Conservation (phyloP, 2,329 filamentous ascomycete genomes). For the Penicillium brevicompactum region DNA sequence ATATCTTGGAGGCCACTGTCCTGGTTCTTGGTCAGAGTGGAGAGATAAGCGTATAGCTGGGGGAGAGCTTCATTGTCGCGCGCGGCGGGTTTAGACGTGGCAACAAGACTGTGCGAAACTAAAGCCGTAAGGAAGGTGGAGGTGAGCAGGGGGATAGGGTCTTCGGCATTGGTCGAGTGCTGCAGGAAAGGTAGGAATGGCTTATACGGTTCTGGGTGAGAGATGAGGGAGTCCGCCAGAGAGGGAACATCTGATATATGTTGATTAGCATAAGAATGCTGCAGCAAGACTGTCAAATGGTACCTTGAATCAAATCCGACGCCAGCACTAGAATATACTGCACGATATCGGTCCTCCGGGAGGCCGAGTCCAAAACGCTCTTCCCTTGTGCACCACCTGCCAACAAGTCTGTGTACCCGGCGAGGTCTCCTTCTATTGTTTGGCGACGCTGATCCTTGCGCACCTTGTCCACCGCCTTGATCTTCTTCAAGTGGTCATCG, state of each 20-base stretch:
- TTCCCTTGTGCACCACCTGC: conserved; percentile 67
- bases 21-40: conserved; percentile 77
- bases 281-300: neutral
- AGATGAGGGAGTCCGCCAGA: conserved; percentile 74
- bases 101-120: conserved; percentile 65
- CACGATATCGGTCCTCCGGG: conserved; percentile 84
- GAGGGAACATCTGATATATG: conserved; percentile 70
- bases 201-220: conserved; percentile 69
- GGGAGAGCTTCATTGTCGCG: conserved; percentile 77
- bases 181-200: conserved; percentile 83
- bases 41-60: conserved; percentile 81
- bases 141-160: conserved; percentile 85
- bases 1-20: conserved; percentile 95
- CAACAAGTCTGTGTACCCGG: conserved; percentile 78
- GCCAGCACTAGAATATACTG: conserved; percentile 93
- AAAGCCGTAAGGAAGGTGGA: conserved; percentile 83
- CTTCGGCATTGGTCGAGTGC: conserved; percentile 79
- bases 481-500: conserved; percentile 90
- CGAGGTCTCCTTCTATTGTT: conserved; percentile 75
- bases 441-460: conserved; percentile 87
- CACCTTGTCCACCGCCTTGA: conserved; percentile 94
- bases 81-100: conserved; percentile 59
- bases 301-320: conserved; percentile 83
- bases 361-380: conserved; percentile 82
- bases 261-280: neutral